These are phyloP conservation scores for Babesia sp. DNA, from an alignment of 169 alveolate genomes.

Conservation along the genomic window DNA sequence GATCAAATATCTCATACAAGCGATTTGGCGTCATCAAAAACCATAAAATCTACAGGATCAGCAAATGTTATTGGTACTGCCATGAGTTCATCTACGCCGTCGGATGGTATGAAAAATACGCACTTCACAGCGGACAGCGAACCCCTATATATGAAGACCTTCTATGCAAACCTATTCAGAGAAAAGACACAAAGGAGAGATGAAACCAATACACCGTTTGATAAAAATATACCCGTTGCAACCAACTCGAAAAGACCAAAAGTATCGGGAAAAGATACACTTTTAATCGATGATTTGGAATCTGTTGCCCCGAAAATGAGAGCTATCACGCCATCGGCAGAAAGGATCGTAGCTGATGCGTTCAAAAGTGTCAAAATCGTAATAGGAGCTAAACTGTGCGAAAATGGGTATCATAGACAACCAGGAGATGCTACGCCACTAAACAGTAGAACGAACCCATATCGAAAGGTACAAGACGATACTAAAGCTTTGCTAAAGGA, in stretches of 20 bases:
- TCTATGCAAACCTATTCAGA: background rate
- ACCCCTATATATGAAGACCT: background rate
- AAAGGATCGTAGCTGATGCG: background rate
- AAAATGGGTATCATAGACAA: background rate
- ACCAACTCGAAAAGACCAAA: background rate
- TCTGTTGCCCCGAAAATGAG: background rate
- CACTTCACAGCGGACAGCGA: background rate
- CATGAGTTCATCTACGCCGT: too few species aligned
- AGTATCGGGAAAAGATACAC: background rate
- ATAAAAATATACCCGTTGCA: background rate
- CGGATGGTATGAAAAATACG: background rate
- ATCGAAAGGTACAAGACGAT: slow-evolving; percentile 20
- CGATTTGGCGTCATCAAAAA: too few species aligned
- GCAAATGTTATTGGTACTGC: too few species aligned
- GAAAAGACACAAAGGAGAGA: background rate
- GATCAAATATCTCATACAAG: too few species aligned
- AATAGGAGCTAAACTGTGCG: slow-evolving; percentile 6
- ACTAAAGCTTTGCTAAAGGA: slow-evolving; percentile 25
- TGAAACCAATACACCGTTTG: background rate
- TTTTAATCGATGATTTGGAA: background rate
- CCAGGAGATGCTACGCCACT: background rate
- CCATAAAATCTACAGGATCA: too few species aligned
- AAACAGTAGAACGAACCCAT: background rate
- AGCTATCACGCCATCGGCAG: background rate
- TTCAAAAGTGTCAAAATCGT: background rate